Percentiles rank a stretch among this genome's conserved stretches.
These are phyloP conservation scores for Globisporangium echinulatum DNA, from an alignment of 352 stramenopile species.

Conservation along the genomic window DNA sequence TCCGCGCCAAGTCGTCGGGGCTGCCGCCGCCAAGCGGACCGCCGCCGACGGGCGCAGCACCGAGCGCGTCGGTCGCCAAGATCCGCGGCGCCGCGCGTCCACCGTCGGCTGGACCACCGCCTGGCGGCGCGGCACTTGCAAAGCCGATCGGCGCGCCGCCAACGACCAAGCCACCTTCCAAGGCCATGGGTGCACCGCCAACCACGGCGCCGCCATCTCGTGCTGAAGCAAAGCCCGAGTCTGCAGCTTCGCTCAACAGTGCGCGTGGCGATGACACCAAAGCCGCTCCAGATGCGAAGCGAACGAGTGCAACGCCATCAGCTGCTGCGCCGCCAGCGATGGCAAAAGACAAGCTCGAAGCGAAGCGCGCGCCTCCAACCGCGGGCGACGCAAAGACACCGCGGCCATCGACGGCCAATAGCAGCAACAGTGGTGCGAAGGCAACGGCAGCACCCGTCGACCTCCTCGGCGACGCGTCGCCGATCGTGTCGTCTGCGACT, in stretches of 20 bases:
- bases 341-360: slow-evolving; percentile 3
- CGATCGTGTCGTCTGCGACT: slow-evolving; percentile 15
- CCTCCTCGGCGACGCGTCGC: slow-evolving; percentile 29
- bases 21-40: slow-evolving; percentile 57
- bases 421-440: slow-evolving; percentile 10
- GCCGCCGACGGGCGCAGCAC: slow-evolving; percentile 28
- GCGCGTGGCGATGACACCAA: background rate
- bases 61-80: slow-evolving; percentile 68
- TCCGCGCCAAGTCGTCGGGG: slow-evolving; percentile 50
- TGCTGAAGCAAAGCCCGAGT: slow-evolving; percentile 22
- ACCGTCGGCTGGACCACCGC: slow-evolving; percentile 28
- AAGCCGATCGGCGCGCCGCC: slow-evolving; percentile 19
- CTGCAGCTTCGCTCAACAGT: background rate
- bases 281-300: slow-evolving; percentile 5
- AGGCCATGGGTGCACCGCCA: slow-evolving; percentile 1
- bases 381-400: slow-evolving; percentile 11
- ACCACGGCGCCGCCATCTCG: slow-evolving; percentile 3
- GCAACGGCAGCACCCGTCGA: slow-evolving; percentile 24
- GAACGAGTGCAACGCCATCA: background rate
- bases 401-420: slow-evolving; percentile 1
- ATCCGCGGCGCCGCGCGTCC: slow-evolving; percentile 55
- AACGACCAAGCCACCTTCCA: slow-evolving; percentile 5
- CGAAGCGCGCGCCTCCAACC: background rate
- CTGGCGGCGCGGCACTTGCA: slow-evolving; percentile 16
- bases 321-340: background rate